A percentile compares a stretch with the other conserved stretches of the same genome.
Evolutionary conservation across 257 asterid species (phyloP).

Genomic region (Przewalskia tangutica): DNA sequence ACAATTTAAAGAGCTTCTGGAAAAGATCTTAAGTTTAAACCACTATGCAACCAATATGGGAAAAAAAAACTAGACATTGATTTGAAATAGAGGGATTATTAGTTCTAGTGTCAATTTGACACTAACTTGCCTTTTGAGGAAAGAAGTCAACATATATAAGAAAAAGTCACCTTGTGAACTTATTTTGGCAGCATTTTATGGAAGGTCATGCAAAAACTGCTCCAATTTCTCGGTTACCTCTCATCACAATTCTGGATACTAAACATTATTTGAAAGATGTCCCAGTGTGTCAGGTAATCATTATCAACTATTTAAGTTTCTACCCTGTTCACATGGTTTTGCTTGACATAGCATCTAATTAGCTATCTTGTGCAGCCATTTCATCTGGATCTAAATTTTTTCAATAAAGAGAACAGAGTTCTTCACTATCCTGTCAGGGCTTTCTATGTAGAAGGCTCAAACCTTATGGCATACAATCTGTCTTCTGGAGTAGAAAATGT

Average conservation of each 20-base stretch:
- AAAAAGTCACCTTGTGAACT: not conserved
- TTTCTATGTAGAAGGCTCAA: slow-evolving; percentile 82
- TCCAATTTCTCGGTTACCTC: slow-evolving; percentile 94
- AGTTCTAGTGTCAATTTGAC: not conserved
- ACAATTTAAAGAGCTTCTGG: not conserved
- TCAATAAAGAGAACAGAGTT: slow-evolving; percentile 78
- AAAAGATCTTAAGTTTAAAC: not conserved
- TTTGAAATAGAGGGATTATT: not conserved
- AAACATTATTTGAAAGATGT: slow-evolving; percentile 62
- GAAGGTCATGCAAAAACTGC: slow-evolving; percentile 97
- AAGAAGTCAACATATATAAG: not conserved
- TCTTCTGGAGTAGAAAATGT: slow-evolving; percentile 79
- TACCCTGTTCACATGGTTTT: not conserved
- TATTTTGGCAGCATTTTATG: slow-evolving; percentile 82
- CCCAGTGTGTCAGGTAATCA: slow-evolving; percentile 84
- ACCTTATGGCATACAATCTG: slow-evolving; percentile 90
- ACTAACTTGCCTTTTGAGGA: not conserved
- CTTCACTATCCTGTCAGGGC: slow-evolving; percentile 97
- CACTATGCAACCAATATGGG: not conserved
- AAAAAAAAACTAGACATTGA: not conserved
- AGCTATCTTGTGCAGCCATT: slow-evolving; percentile 57
- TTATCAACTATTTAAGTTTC: not conserved
- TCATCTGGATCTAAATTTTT: slow-evolving; percentile 91
- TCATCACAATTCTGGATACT: slow-evolving; percentile 64
- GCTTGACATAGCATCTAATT: slow-evolving; percentile 20